A percentile compares a stretch with the other conserved stretches of the same genome.
phyloP scores from a whole-genome alignment of 495 filamentous ascomycete species.

The Sabuloglossum arenarium region DNA sequence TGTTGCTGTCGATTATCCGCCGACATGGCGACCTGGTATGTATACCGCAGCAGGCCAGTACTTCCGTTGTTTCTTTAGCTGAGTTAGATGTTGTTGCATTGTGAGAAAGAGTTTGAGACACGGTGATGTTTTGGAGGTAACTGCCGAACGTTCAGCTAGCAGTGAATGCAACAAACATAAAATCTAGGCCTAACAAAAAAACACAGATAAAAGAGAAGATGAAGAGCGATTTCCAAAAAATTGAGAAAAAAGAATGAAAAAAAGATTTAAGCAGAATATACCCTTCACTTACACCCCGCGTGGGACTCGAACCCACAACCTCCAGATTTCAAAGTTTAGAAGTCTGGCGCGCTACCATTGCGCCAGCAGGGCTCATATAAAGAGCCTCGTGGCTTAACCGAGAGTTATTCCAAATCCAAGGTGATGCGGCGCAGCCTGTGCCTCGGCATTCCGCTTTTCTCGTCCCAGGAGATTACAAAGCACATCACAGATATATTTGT shows the following conservation, averaged over 20 bases:
- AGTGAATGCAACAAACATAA: not conserved
- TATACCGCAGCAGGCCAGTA: not conserved
- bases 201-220: not conserved
- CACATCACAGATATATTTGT: too few relatives aligned
- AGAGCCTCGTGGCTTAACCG: not conserved
- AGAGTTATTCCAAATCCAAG: not conserved
- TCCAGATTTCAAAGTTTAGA: constrained; percentile 18
- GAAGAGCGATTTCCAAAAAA: not conserved
- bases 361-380: constrained; percentile 15
- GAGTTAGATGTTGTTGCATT: not conserved
- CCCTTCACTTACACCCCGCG: constrained; percentile 13
- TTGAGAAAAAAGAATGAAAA: constrained; percentile 1
- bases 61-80: not conserved
- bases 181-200: not conserved
- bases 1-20: not conserved
- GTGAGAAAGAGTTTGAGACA: not conserved
- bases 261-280: not conserved
- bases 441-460: too few relatives aligned
- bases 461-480: too few relatives aligned
- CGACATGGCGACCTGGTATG: not conserved
- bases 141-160: not conserved
- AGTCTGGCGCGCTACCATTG: constrained; percentile 24
- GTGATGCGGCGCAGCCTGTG: too few relatives aligned
- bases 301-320: constrained; percentile 24
- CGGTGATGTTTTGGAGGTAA: not conserved